Conservation (phyloP, 192 early-diverging fungal species). For the Dissophora ornata region DNA sequence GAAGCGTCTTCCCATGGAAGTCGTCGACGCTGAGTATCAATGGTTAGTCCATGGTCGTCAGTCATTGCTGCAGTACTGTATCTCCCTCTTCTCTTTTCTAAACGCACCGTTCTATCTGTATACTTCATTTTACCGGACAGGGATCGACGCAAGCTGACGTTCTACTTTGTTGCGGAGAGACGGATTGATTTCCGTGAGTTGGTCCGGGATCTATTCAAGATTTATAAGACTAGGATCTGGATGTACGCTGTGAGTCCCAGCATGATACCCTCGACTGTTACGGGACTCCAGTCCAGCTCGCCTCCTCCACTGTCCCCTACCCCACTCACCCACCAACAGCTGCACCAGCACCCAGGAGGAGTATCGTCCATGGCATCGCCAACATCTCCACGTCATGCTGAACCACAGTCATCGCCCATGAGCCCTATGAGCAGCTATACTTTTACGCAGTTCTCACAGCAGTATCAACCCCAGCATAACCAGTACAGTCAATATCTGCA, state of each 20-base stretch:
- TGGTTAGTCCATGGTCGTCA: constrained; percentile 77
- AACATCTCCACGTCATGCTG: constrained; percentile 1
- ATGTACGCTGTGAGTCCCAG: constrained; percentile 69
- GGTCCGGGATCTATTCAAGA: constrained; percentile 94
- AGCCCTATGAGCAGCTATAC: constrained; percentile 7
- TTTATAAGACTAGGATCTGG: constrained; percentile 98
- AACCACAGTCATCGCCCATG: constrained; percentile 1
- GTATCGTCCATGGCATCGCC: not conserved
- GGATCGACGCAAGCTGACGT: constrained; percentile 96
- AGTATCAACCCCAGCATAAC: constrained; percentile 5
- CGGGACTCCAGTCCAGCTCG: constrained; percentile 11
- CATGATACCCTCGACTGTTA: constrained; percentile 1
- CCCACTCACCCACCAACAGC: not conserved
- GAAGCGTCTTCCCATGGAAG: constrained; percentile 93
- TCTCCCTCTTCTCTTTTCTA: too few species aligned
- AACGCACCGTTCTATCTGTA: not conserved
- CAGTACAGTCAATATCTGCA: constrained; percentile 19
- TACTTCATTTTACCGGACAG: constrained; percentile 46
- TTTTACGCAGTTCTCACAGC: constrained; percentile 8
- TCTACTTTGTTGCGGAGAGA: constrained; percentile 94
- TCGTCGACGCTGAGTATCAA: constrained; percentile 98
- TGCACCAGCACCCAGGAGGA: constrained; percentile 4
- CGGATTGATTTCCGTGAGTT: constrained; percentile 97
- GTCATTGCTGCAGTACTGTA: too few species aligned
- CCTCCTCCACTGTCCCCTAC: constrained; percentile 8